Evolutionary conservation across 2,329 filamentous ascomycete species (phyloP).

Genomic region (Pestalotiopsis fici): DNA sequence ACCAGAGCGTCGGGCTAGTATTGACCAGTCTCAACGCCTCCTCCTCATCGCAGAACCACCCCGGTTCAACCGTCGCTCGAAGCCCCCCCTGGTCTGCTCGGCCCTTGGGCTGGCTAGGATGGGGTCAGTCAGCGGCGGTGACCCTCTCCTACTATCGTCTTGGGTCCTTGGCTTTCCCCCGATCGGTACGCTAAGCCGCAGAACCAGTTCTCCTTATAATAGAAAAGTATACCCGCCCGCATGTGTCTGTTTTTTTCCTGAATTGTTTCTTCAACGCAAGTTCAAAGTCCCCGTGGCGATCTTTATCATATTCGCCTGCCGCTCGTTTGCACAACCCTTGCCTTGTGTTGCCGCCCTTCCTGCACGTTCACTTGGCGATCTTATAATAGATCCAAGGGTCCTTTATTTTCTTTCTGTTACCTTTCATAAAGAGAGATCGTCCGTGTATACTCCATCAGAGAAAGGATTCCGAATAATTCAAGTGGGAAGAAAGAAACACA

Average conservation of each 20-base stretch:
- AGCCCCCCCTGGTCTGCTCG: background rate
- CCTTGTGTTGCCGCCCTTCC: background rate
- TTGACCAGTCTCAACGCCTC: background rate
- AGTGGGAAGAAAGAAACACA: background rate
- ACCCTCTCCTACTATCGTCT: background rate
- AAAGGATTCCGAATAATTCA: background rate
- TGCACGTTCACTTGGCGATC: background rate
- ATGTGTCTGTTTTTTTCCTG: background rate
- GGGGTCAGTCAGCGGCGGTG: background rate
- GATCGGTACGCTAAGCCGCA: background rate
- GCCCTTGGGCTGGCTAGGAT: background rate
- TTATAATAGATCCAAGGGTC: background rate
- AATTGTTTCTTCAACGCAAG: constrained; percentile 4
- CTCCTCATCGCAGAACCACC: background rate
- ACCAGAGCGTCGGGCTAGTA: background rate
- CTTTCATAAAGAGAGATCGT: background rate
- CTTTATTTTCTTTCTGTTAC: no score
- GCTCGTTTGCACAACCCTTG: background rate
- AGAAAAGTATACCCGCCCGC: background rate
- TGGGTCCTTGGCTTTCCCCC: background rate
- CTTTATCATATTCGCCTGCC: constrained; percentile 2
- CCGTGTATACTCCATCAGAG: background rate
- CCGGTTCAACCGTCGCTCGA: background rate
- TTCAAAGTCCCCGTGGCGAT: background rate
- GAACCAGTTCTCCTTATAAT: background rate